Percentiles rank a stretch among this genome's conserved stretches.
phyloP scores from a whole-genome alignment of 495 filamentous ascomycete genomes.

The Halenospora varia region DNA sequence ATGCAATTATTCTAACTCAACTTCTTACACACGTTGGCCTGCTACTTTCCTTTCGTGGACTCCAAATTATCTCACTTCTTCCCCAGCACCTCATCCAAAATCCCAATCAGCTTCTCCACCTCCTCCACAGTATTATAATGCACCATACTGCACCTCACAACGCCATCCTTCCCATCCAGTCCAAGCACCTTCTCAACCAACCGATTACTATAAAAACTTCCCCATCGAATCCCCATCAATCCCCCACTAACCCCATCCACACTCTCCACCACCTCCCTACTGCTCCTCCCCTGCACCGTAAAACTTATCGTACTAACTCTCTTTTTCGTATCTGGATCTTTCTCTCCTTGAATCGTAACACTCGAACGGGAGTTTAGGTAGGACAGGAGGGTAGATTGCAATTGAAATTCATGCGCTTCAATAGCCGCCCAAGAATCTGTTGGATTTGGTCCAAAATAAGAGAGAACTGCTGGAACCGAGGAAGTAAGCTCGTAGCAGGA shows the following conservation, averaged over 20 bases:
- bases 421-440: constrained; percentile 47
- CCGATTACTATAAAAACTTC: constrained; percentile 62
- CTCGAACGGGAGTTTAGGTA: constrained; percentile 46
- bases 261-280: constrained; percentile 55
- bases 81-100: constrained; percentile 40
- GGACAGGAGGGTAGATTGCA: constrained; percentile 52
- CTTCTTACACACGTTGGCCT: neutral
- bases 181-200: constrained; percentile 56
- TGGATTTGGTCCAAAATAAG: constrained; percentile 44
- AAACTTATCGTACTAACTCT: constrained; percentile 68
- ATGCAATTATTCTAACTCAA: neutral
- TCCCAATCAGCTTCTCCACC: constrained; percentile 44
- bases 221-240: constrained; percentile 59
- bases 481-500: constrained; percentile 63
- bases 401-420: constrained; percentile 50
- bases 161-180: constrained; percentile 52
- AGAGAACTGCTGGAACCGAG: constrained; percentile 49
- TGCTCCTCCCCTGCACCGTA: constrained; percentile 50
- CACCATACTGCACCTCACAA: constrained; percentile 66
- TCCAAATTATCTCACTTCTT: constrained; percentile 6
- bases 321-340: constrained; percentile 32
- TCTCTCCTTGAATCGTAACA: constrained; percentile 55
- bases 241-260: constrained; percentile 47
- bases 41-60: no score
- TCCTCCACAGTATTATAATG: constrained; percentile 74